Evolutionary conservation across 2,329 filamentous ascomycete species (phyloP), one percentile per base, ranked within the genome.

Genomic region (Geosmithia morbida): DNA sequence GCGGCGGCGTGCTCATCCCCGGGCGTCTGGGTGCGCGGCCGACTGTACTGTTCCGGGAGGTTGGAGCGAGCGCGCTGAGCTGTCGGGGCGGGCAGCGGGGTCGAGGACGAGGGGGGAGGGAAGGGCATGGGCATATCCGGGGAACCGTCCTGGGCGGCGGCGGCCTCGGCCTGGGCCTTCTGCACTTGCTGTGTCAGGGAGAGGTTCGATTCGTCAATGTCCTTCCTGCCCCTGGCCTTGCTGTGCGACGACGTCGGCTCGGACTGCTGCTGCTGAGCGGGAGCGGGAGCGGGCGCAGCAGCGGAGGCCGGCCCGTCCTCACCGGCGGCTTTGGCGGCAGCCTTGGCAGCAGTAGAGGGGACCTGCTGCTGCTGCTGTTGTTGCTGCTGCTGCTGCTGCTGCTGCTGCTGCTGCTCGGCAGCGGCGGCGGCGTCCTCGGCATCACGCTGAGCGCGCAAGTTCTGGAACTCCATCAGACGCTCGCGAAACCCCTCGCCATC

Each of bases 111-210:
- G 43, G 84, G 85, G 2, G 75, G 77, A 18, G 77, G 77, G 59
- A 83, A 83, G 5, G 85, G 83, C 72, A 85, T 81, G n/a, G 88
- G 85, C 57, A 94, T 74, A 26, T 79, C 83, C 20, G 52, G 69
- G 47, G 61, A 68, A 7, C 71, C 69, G 14, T 75, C 75, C 47
- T 80, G 71, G 22, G 55, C 56, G 10, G 56, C 59, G 5, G 63
- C 63, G 7, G 65, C 67, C 11, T 66, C 68, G 41, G 69, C 70
- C 54, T 74, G 71, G 33, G 87, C 81, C 64, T 88, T 85, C 63
- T 89, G 85, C 0, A 92, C 85, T 62, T 90, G 86, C 61, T 94
- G 82, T 4, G 85, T 88, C 48, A 94, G 67, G 44, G 86, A 88
- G 14, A 89, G 71, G 18, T 55, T 55, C 11, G 45, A 48, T 10